Evolutionary conservation across 1,284 basidiomycete genomes (phyloP).

Genomic region (Kwoniella shivajii): DNA sequence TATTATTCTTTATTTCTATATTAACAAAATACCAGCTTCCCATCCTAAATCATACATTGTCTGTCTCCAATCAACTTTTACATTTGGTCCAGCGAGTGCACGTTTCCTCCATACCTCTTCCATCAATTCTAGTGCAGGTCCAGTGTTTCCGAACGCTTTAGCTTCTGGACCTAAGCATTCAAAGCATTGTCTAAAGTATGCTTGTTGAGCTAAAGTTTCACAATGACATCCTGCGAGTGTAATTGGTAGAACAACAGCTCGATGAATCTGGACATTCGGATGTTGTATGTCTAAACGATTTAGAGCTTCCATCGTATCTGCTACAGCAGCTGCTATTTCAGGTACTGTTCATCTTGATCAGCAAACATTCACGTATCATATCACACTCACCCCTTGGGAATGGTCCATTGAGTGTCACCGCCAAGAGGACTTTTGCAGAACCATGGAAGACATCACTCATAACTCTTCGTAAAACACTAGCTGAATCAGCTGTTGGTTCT

Average conservation of each 20-base stretch:
- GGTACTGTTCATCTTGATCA: conserved; percentile 5
- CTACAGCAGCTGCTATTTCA: conserved; percentile 50
- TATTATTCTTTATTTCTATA: conserved; percentile 8
- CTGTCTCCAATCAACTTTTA: conserved; percentile 24
- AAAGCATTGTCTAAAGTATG: conserved; percentile 59
- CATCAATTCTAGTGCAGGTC: conserved; percentile 62
- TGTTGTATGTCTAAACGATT: conserved; percentile 55
- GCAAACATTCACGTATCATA: background rate
- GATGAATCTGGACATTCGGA: conserved; percentile 61
- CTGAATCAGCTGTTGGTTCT: background rate
- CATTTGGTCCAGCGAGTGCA: conserved; percentile 10
- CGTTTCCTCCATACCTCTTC: conserved; percentile 62
- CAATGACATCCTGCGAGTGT: conserved; percentile 32
- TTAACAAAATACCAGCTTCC: conserved; percentile 30
- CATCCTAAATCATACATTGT: conserved; percentile 31
- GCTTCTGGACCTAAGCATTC: conserved; percentile 57
- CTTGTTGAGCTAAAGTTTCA: conserved; percentile 50
- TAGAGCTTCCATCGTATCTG: conserved; percentile 50
- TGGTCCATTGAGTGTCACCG: conserved; percentile 27
- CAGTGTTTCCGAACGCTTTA: conserved; percentile 64
- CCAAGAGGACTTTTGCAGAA: conserved; percentile 25
- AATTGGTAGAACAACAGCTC: conserved; percentile 62
- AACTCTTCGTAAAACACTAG: conserved; percentile 7
- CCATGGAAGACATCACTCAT: conserved; percentile 32
- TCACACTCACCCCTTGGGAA: conserved; percentile 25